Evolutionary conservation across 2,329 filamentous ascomycete genomes (phyloP), one percentile per base, ranked within the genome.

Genomic region (Sordariomycetes sp.): DNA sequence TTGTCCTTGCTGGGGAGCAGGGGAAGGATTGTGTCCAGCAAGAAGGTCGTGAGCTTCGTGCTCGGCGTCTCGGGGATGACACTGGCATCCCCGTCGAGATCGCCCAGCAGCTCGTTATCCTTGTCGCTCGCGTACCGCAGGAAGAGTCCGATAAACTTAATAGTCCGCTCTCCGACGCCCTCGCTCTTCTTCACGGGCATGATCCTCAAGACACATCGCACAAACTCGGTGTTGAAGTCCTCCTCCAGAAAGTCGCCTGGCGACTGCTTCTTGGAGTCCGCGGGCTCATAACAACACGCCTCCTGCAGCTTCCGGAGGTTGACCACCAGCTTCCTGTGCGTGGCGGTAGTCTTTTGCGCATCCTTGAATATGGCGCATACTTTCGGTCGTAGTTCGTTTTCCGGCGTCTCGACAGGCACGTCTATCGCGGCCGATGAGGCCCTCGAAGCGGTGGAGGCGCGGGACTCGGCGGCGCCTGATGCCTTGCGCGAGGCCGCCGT

Each of bases 171-270:
- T 25, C 91, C 94, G 1, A 89, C 92, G 16, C 82, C 79, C 73
- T 99, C 94, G 43, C 89, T 87, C 77, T 97, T 97, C 77, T 93
- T 96, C 59, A 97, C 86, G 1, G 87, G 83, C 76, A 99, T 82
- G 55, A 93, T 81, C 58, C 91, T 82, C 64, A 95, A 71, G 25
- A 96, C 80, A 68, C 91, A 97, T 67, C 94, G 82, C 59, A 86
- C 81, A 59, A 97, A 85, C 70, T 99, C 93, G 32, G 79, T 75
- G 66, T 94, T 96, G 75, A 99, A 97, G 59, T 94, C 87, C 54
- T 86, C 81, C 70, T 96, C 91, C 52, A 90, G 86, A 62, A 92
- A 89, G 12, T 90, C 87, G 63, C 85, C 81, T 12, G 79, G 75
- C 12, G 76, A 70, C 3, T 69, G 64, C 66, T 80, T 81, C 62